Conservation (phyloP, 2,329 filamentous ascomycete species). For the Calonectria pteridis region DNA sequence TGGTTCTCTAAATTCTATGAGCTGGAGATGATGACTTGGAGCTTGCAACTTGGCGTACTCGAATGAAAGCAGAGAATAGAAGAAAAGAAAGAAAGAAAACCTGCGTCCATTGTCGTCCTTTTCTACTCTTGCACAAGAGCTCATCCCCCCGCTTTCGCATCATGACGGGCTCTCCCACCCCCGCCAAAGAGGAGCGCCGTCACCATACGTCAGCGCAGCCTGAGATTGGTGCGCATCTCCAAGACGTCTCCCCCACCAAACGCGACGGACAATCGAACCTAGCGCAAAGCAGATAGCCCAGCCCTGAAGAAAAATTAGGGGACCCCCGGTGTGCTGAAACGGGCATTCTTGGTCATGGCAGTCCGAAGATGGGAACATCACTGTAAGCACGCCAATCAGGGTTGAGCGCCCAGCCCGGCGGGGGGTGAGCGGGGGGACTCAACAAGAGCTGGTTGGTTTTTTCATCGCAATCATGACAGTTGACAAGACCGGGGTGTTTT, state of each 20-base stretch:
- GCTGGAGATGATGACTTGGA: not conserved
- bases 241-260: slow-evolving; percentile 1
- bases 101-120: slow-evolving; percentile 9
- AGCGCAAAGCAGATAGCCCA: not conserved
- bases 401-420: not conserved
- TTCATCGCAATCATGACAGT: not conserved
- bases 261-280: not conserved
- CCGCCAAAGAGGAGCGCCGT: slow-evolving; percentile 16
- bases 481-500: not conserved
- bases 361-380: not conserved
- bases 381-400: slow-evolving; percentile 10
- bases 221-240: slow-evolving; percentile 30
- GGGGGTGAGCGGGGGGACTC: not conserved
- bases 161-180: not conserved
- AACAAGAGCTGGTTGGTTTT: not conserved
- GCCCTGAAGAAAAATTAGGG: not conserved
- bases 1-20: not conserved
- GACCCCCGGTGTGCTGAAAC: not conserved
- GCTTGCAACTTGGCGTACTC: not conserved
- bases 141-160: slow-evolving; percentile 15
- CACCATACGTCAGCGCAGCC: slow-evolving; percentile 15
- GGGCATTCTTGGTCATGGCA: not conserved
- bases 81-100: not conserved
- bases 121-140: slow-evolving; percentile 16
- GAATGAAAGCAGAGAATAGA: not conserved